Evolutionary conservation across 1,284 basidiomycete species (phyloP).

Genomic region (Inonotus obliquus): DNA sequence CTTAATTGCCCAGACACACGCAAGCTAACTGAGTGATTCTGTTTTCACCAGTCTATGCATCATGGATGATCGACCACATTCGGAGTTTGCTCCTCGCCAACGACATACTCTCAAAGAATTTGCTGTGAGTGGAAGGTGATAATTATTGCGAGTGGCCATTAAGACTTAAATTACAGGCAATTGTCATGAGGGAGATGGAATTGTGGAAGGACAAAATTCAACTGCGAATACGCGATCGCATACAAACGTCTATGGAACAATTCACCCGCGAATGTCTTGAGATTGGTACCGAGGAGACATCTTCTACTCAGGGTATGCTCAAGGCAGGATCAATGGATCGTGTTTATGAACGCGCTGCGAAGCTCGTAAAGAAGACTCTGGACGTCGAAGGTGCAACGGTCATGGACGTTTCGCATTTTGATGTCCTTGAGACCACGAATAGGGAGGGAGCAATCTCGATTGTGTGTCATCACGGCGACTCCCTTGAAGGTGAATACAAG

Average conservation of each 20-base stretch:
- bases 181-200: constrained; percentile 96
- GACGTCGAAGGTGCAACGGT: constrained; percentile 91
- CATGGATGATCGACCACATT: constrained; percentile 79
- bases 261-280: constrained; percentile 95
- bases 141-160: not conserved
- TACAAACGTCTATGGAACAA: constrained; percentile 93
- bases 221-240: constrained; percentile 84
- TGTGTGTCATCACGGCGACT: constrained; percentile 46
- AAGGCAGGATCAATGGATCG: constrained; percentile 68
- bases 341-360: constrained; percentile 84
- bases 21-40: not conserved
- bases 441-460: constrained; percentile 64
- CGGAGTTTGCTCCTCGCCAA: constrained; percentile 85
- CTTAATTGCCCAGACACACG: no score
- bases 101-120: constrained; percentile 94
- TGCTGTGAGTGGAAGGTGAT: constrained; percentile 41
- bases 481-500: constrained; percentile 27
- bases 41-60: constrained; percentile 59
- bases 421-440: constrained; percentile 74
- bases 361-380: constrained; percentile 83
- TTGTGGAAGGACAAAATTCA: constrained; percentile 95
- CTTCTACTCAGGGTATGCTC: constrained; percentile 22
- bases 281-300: constrained; percentile 64
- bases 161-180: constrained; percentile 42
- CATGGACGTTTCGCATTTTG: constrained; percentile 89